Percentiles rank a stretch among this genome's conserved stretches.
phyloP scores from a whole-genome alignment of 2,329 filamentous ascomycete species.

The Beauveria varroae region DNA sequence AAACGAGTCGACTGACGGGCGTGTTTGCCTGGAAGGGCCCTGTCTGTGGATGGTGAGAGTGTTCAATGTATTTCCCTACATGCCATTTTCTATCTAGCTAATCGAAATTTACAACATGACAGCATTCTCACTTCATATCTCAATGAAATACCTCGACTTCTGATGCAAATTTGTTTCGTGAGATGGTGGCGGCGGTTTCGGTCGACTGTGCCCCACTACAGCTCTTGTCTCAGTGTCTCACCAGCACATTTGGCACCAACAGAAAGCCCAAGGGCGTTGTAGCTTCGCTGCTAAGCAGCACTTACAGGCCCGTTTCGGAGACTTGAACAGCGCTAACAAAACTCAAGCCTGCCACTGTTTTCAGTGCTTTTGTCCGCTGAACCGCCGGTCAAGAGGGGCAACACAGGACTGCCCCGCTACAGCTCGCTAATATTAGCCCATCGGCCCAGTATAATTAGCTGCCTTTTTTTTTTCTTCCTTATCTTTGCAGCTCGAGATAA shows the following conservation, averaged over 20 bases:
- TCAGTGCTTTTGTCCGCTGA: neutral
- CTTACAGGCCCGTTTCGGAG: neutral
- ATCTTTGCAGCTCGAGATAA: neutral
- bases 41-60: neutral
- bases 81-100: no score
- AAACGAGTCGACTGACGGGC: neutral
- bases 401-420: neutral
- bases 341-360: neutral
- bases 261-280: neutral
- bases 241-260: neutral
- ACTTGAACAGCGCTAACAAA: neutral
- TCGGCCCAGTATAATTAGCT: neutral
- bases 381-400: neutral
- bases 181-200: conserved; percentile 8
- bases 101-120: no score
- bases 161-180: conserved; percentile 4
- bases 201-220: neutral
- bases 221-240: neutral
- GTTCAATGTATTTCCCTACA: neutral
- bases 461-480: neutral
- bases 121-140: no score
- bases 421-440: conserved; percentile 1
- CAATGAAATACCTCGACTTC: neutral
- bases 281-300: no score
- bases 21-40: no score